Conservation (phyloP, 1,139 yeast genomes). For the Geotrichum restrictum region DNA sequence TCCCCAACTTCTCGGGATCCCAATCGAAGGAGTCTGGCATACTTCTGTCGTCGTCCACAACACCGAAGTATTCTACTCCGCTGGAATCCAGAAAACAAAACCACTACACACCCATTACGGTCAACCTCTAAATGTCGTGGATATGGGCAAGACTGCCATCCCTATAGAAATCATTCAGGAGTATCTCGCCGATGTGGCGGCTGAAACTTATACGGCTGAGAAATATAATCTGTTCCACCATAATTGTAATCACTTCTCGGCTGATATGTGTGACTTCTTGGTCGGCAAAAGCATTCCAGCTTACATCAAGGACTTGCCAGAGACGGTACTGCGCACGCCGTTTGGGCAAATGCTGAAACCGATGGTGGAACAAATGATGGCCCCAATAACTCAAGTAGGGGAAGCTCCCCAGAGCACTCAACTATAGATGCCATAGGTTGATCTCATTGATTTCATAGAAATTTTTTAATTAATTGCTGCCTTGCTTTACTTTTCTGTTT, state of each 20-base stretch:
- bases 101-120: constrained; percentile 64
- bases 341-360: constrained; percentile 52
- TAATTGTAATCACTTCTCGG: constrained; percentile 67
- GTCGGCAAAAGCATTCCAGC: constrained; percentile 53
- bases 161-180: constrained; percentile 53
- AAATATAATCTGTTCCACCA: constrained; percentile 59
- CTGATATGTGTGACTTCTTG: constrained; percentile 55
- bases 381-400: neutral
- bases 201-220: constrained; percentile 46
- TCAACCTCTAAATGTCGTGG: constrained; percentile 50
- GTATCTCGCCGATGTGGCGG: constrained; percentile 49
- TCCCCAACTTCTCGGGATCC: constrained; percentile 36
- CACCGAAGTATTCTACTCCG: constrained; percentile 58
- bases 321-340: constrained; percentile 55
- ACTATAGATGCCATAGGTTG: neutral
- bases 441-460: neutral
- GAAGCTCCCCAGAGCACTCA: constrained; percentile 4
- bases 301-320: constrained; percentile 52
- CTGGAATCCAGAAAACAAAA: constrained; percentile 49
- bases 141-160: constrained; percentile 53
- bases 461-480: neutral
- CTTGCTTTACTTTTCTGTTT: neutral
- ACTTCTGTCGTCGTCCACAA: constrained; percentile 55
- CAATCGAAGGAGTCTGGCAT: constrained; percentile 63
- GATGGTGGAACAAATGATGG: constrained; percentile 10